Evolutionary conservation across 306 rosid genomes (phyloP).

Genomic region (Clitoria ternatea): DNA sequence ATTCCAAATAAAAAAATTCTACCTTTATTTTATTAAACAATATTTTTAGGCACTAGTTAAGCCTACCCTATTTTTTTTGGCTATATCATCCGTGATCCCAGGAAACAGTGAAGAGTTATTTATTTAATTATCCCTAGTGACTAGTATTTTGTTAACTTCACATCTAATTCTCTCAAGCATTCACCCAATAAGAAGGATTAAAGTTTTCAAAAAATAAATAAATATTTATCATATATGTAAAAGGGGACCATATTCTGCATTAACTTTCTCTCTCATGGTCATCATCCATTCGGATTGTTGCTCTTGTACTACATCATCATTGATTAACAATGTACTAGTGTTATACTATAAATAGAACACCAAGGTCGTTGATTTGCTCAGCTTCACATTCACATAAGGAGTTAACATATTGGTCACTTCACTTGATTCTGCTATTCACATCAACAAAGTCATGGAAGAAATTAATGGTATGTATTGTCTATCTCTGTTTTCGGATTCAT

Average conservation of each 20-base stretch:
- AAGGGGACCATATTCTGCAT: conserved; percentile 19
- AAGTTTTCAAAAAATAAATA: too few species aligned
- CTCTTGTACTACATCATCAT: not conserved
- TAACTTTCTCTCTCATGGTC: conserved; percentile 3
- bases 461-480: conserved; percentile 27
- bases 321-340: not conserved
- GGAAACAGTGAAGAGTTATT: not conserved
- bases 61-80: too few species aligned
- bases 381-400: not conserved
- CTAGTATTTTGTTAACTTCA: not conserved
- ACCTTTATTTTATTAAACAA: too few species aligned
- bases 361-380: not conserved
- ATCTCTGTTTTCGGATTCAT: too few species aligned
- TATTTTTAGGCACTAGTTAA: too few species aligned
- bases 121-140: not conserved
- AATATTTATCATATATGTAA: not conserved
- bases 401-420: too few species aligned
- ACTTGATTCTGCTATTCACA: not conserved
- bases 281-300: not conserved
- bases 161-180: not conserved
- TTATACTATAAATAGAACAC: conserved; percentile 19
- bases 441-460: conserved; percentile 34
- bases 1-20: too few species aligned
- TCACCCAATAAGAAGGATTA: too few species aligned
- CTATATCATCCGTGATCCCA: too few species aligned